Base-by-base conservation (phyloP, 768 basidiomycete genomes). In the Phylloporus arenicola region DNA sequence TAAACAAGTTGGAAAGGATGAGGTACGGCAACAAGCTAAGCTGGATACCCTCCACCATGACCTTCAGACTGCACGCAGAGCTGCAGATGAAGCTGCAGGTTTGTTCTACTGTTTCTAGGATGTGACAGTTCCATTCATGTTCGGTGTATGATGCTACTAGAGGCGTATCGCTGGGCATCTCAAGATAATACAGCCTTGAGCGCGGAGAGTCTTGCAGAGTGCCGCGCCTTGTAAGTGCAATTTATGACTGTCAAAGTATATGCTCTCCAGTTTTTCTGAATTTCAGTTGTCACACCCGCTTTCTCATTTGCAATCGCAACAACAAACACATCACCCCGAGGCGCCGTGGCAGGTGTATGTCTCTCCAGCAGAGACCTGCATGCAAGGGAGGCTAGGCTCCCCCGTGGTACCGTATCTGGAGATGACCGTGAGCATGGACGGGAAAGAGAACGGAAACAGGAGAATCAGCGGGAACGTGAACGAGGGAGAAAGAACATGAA, bases 191-290 rank as follows among this genome's bases (percentile, higher is more conserved):
- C 89, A 39, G 83, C 88, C 0, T 72, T 99, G 6, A 87, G 81
- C 49, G 84, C 90, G 62, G 85, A 89, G 50, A 89, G 85, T 61
- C 71, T 98, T 13, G 84, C 87, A 35, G 89, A 97, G 64, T 99
- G 98, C 66, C 59, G 59, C 9, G 50, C 57, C 38, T 37, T 65
- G 62, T 63, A 31, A 61, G 63, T 19, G 16, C 22, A 16, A 16
- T 19, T 3, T 17, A 13, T 45, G 9, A 6, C 33, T 41, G 6
- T n/a, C n/a, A n/a, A n/a, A n/a, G 17, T 16, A 12, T 16, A 11
- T 4, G 13, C 41, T 20, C 30, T 63, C n/a, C n/a, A n/a, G n/a
- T n/a, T n/a, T n/a, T n/a, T n/a, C n/a, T n/a, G n/a, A n/a, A n/a
- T n/a, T n/a, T n/a, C n/a, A n/a, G n/a, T n/a, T n/a, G n/a, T n/a